phyloP scores from a whole-genome alignment of 2,329 filamentous ascomycete species.

The Xylariaceae sp. region DNA sequence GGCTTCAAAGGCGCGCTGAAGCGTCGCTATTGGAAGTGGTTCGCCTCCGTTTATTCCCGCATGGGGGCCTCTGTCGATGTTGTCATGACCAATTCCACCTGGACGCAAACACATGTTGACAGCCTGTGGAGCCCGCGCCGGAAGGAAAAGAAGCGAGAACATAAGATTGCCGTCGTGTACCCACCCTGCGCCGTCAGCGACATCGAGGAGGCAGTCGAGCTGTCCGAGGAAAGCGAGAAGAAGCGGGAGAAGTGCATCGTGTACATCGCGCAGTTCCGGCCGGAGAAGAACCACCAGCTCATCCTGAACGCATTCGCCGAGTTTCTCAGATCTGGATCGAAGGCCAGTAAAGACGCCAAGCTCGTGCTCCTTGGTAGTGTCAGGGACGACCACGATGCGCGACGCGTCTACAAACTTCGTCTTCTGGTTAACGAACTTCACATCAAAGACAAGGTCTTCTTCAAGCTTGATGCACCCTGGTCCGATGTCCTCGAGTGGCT shows the following conservation, averaged over 20 bases:
- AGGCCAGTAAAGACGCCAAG: conserved; percentile 51
- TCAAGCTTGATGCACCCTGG: conserved; percentile 88
- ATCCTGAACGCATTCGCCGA: conserved; percentile 79
- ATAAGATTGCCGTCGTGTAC: conserved; percentile 72
- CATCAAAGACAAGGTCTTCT: conserved; percentile 78
- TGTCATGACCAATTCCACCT: conserved; percentile 95
- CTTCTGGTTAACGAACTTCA: conserved; percentile 80
- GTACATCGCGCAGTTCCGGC: conserved; percentile 95
- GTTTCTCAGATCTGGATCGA: conserved; percentile 56
- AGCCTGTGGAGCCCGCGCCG: conserved; percentile 67
- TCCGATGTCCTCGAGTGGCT: conserved; percentile 78
- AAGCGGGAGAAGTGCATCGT: conserved; percentile 67
- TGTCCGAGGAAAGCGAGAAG: conserved; percentile 64
- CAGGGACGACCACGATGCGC: conserved; percentile 74
- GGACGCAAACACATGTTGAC: conserved; percentile 82
- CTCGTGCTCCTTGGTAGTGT: conserved; percentile 88
- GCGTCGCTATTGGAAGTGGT: conserved; percentile 77
- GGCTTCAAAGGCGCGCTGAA: conserved; percentile 69
- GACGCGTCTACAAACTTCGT: conserved; percentile 80
- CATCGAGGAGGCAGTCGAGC: conserved; percentile 66
- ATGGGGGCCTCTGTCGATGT: conserved; percentile 82
- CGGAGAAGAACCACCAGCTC: conserved; percentile 91
- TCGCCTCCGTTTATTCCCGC: conserved; percentile 75
- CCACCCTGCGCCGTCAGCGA: conserved; percentile 89
- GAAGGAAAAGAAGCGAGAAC: conserved; percentile 36